A percentile compares a stretch with the other conserved stretches of the same genome.
Evolutionary conservation across 2,329 filamentous ascomycete species (phyloP).

Genomic region (Calonectria fujianensis): DNA sequence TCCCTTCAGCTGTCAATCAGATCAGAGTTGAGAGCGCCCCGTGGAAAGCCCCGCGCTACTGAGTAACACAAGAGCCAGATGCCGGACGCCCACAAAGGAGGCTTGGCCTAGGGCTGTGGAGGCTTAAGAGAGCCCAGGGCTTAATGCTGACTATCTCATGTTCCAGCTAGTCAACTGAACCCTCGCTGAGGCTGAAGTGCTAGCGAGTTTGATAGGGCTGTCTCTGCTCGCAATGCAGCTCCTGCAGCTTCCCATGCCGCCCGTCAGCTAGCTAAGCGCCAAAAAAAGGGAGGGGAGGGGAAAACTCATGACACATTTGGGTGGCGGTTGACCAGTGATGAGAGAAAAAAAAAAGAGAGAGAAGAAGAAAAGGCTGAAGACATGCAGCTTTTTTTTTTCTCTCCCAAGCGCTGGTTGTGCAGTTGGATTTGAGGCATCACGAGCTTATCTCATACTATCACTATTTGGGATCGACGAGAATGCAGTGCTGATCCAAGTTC

Average conservation of each 20-base stretch:
- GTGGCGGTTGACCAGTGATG: slow-evolving; percentile 5
- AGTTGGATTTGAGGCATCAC: background rate
- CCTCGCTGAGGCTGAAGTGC: slow-evolving; percentile 18
- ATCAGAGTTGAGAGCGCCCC: slow-evolving; percentile 26
- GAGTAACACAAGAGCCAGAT: background rate
- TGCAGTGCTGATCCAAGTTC: slow-evolving; percentile 21
- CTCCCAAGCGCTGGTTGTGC: background rate
- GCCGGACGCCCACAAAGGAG: slow-evolving; percentile 20
- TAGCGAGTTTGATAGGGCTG: slow-evolving; percentile 20
- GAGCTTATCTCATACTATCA: slow-evolving; percentile 6
- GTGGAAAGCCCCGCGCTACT: slow-evolving; percentile 29
- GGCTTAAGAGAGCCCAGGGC: slow-evolving; percentile 24
- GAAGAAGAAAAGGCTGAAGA: background rate
- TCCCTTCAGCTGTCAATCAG: slow-evolving; percentile 2
- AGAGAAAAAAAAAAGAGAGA: background rate
- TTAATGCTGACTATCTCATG: slow-evolving; percentile 27
- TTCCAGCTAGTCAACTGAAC: slow-evolving; percentile 2
- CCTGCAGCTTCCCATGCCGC: slow-evolving; percentile 17
- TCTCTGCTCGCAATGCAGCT: slow-evolving; percentile 6
- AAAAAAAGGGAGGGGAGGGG: background rate
- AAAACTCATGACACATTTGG: background rate
- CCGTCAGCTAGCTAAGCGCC: slow-evolving; percentile 2
- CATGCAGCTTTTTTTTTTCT: too few relatives aligned
- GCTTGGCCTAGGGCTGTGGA: slow-evolving; percentile 17
- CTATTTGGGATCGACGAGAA: slow-evolving; percentile 3